These are phyloP conservation scores for Aurinia saxatilis DNA, from an alignment of 345 rosid genomes.

Conservation along the genomic window DNA sequence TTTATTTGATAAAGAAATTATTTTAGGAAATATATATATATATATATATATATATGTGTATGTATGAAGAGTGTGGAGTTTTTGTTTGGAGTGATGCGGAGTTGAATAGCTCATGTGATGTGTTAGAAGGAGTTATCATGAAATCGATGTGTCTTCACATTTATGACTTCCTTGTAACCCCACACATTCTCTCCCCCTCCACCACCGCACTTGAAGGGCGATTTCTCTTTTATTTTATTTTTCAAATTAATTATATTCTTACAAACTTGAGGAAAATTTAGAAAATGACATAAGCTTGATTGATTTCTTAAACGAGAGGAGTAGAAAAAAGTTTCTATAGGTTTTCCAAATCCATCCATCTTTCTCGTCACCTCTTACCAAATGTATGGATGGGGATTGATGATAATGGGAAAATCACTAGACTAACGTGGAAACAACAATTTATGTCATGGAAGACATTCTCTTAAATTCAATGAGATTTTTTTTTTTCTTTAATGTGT, in stretches of 20 bases:
- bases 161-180: conserved; percentile 15
- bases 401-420: not conserved
- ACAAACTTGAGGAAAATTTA: not conserved
- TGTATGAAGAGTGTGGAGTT: not conserved
- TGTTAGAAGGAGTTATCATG: conserved; percentile 21
- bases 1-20: not conserved
- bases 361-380: not conserved
- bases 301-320: not conserved
- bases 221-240: not conserved
- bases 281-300: not conserved
- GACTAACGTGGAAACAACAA: not conserved
- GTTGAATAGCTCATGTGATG: conserved; percentile 23
- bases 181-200: not conserved
- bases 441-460: not conserved
- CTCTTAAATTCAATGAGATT: too few species aligned
- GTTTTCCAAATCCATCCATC: not conserved
- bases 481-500: too few species aligned
- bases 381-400: not conserved
- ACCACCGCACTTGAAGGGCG: conserved; percentile 21
- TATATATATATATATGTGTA: too few species aligned
- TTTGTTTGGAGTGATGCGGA: conserved; percentile 4
- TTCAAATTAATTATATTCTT: not conserved
- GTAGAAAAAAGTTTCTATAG: too few species aligned
- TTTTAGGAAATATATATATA: too few species aligned
- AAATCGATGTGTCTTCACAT: conserved; percentile 24